Evolutionary conservation across 768 basidiomycete species (phyloP), one percentile per base, ranked within the genome.

Genomic region (Lepiota venenata): DNA sequence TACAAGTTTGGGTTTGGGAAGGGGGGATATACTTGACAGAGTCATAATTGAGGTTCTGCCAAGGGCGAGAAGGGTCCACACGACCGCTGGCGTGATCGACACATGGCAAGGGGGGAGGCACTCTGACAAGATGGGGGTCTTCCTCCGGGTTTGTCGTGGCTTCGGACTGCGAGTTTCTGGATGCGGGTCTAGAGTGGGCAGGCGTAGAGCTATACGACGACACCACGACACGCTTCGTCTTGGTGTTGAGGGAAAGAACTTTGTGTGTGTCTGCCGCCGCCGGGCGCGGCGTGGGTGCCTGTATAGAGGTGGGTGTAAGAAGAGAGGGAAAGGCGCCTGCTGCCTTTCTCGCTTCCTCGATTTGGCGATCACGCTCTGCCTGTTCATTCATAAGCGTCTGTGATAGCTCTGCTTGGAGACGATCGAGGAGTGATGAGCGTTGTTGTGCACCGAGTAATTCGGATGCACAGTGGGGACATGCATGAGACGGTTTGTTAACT

Each of bases 291-390:
- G 32, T 59, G 16, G 40, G 35, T 32, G 32, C 32, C 9, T 32
- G 32, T 32, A 32, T 32, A 11, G 10, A 11, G 4, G 32, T 32
- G 32, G 32, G 9, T 32, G 9, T 4, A 32, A 32, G 56, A 22
- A 89, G 76, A 12, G 73, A 70, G 16, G 87, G 87, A 62, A 89
- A 89, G 0, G 81, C 83, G 2, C 86, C 85, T 21, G 71, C 79
- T 0, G 78, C 79, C 7, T 67, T 66, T 5, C 76, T 71, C 0
- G 77, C 80, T 53, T 80, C 78, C 21, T 80, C 74, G 2, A 73
- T 65, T 14, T 66, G 77, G 27, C 70, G 76, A 52, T 77, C 71
- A 2, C 75, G 72, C 4, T 73, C 77, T n/a, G 69, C 71, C 8
- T 75, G 75, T 61, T 88, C 85, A 56, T 64, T 72, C 0, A 70